Conservation (phyloP, 768 basidiomycete species). For the Russula dissimulans region DNA sequence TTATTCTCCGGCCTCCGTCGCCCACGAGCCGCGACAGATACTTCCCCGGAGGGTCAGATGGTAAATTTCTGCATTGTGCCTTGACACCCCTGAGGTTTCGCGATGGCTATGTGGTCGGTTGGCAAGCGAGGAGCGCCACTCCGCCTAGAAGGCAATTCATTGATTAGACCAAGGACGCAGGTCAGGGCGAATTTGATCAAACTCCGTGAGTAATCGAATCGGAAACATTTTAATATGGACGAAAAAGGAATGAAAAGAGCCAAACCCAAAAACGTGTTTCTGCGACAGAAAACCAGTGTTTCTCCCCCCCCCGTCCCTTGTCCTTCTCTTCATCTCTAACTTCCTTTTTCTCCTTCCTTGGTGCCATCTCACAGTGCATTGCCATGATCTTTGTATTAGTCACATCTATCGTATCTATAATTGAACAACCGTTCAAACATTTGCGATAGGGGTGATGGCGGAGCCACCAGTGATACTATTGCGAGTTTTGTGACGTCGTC, state of each 20-base stretch:
- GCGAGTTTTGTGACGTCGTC: background rate
- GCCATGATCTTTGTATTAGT: background rate
- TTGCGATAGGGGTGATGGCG: background rate
- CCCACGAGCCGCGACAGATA: background rate
- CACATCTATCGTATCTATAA: background rate
- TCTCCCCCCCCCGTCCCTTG: background rate
- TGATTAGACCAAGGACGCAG: background rate
- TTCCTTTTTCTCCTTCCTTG: background rate
- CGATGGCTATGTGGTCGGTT: background rate
- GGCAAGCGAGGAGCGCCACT: background rate
- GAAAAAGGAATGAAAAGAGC: conserved; percentile 7
- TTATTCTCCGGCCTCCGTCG: too few relatives aligned
- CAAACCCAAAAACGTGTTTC: conserved; percentile 2
- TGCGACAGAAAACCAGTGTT: background rate
- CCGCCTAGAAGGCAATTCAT: background rate
- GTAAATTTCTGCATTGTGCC: background rate
- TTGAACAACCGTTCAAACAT: too few relatives aligned
- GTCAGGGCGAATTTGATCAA: background rate
- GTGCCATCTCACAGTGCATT: background rate
- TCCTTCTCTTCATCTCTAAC: background rate
- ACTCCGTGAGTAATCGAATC: background rate
- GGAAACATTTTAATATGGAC: conserved; percentile 2
- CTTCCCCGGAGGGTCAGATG: background rate
- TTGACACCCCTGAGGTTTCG: background rate
- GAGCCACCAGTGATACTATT: background rate